phyloP scores from a whole-genome alignment of 1,284 basidiomycete species.

The Tylopilus sp. region DNA sequence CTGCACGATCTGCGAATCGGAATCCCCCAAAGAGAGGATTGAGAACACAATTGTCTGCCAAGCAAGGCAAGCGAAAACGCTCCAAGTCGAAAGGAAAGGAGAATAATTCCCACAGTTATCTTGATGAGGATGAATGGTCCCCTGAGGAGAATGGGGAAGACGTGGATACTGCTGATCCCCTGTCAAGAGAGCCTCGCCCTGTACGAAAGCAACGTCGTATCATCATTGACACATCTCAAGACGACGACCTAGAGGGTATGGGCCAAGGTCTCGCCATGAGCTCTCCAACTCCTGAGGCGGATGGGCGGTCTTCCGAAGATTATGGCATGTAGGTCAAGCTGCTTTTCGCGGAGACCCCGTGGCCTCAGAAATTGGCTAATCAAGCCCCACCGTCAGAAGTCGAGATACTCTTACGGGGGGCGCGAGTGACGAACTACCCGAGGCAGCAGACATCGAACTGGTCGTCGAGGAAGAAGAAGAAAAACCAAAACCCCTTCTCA shows the following conservation, averaged over 20 bases:
- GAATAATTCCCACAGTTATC: constrained; percentile 28
- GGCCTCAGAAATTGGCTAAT: constrained; percentile 2
- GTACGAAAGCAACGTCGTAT: constrained; percentile 28
- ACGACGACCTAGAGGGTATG: constrained; percentile 24
- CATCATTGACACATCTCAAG: constrained; percentile 17
- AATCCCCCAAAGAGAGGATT: constrained; percentile 24
- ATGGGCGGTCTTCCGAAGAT: background rate
- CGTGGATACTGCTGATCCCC: constrained; percentile 2
- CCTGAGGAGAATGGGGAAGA: constrained; percentile 27
- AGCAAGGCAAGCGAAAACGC: constrained; percentile 39
- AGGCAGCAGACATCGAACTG: constrained; percentile 16
- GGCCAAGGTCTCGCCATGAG: constrained; percentile 23
- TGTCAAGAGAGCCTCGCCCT: constrained; percentile 20
- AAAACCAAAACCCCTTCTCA: constrained; percentile 67
- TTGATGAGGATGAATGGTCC: constrained; percentile 25
- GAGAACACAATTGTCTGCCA: constrained; percentile 10
- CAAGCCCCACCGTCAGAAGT: constrained; percentile 2
- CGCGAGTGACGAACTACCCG: constrained; percentile 5
- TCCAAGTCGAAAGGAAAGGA: constrained; percentile 44
- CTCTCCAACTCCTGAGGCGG: constrained; percentile 1
- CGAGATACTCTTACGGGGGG: background rate
- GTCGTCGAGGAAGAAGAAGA: constrained; percentile 54
- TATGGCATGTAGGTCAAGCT: constrained; percentile 7
- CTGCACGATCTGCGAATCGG: background rate
- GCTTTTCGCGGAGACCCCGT: background rate